Evolutionary conservation across 306 rosid genomes (phyloP).

Genomic region (Cyamopsis tetragonoloba): DNA sequence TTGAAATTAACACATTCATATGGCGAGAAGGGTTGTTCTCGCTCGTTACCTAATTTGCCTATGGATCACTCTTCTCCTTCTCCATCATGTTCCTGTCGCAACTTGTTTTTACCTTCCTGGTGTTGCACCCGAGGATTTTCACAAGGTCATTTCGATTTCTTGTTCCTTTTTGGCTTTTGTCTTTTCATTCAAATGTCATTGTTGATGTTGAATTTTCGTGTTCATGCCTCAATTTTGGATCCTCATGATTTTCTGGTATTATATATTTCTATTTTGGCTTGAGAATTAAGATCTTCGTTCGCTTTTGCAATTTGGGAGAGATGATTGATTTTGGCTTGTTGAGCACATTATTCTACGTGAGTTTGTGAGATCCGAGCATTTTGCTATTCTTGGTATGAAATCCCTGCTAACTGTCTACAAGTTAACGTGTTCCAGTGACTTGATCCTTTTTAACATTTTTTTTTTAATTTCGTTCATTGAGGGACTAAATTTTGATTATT

Average conservation of each 20-base stretch:
- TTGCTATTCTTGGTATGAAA: background rate
- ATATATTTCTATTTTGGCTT: background rate
- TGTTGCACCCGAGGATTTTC: conserved; percentile 85
- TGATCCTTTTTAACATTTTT: background rate
- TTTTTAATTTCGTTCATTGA: background rate
- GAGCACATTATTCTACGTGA: background rate
- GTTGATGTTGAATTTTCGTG: background rate
- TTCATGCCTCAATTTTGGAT: background rate
- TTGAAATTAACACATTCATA: too few relatives aligned
- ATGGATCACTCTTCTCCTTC: conserved; percentile 51
- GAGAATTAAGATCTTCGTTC: conserved; percentile 11
- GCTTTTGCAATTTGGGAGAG: background rate
- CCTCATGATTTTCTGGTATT: background rate
- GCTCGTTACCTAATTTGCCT: conserved; percentile 42
- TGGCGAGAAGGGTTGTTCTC: conserved; percentile 59
- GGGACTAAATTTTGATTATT: conserved; percentile 2
- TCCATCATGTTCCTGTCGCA: conserved; percentile 32
- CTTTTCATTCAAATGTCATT: background rate
- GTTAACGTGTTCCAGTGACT: background rate
- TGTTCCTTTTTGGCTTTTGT: background rate
- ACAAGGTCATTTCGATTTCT: conserved; percentile 34
- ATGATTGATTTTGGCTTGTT: background rate
- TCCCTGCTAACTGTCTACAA: background rate
- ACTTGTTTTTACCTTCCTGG: conserved; percentile 83
- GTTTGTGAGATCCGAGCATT: conserved; percentile 33